Percentiles rank a stretch among this genome's conserved stretches.
Conservation (phyloP, 768 basidiomycete genomes). For the Psilocybe cyanescens region DNA sequence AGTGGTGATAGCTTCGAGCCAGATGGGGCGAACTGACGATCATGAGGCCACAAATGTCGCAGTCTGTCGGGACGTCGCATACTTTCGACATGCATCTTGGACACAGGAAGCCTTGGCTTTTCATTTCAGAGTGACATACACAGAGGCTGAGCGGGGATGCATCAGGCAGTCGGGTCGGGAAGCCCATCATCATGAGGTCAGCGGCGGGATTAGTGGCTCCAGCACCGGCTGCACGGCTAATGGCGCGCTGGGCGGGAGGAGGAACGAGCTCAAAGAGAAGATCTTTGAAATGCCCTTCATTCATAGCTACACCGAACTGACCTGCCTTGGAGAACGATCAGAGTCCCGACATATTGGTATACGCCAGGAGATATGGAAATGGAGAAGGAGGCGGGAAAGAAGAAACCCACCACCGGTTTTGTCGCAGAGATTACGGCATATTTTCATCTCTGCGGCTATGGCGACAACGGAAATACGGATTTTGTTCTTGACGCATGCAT, state of each 20-base stretch:
- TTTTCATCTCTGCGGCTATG: constrained; percentile 97
- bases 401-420: constrained; percentile 83
- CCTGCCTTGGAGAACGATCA: constrained; percentile 42
- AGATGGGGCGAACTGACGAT: constrained; percentile 98
- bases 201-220: constrained; percentile 61
- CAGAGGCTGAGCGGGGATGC: constrained; percentile 84
- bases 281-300: constrained; percentile 97
- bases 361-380: neutral
- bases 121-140: constrained; percentile 91
- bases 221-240: constrained; percentile 48
- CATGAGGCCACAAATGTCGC: constrained; percentile 96
- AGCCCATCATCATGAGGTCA: constrained; percentile 99
- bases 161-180: constrained; percentile 90
- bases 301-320: constrained; percentile 95
- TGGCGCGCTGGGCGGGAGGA: constrained; percentile 81
- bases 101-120: constrained; percentile 92
- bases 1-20: constrained; percentile 92
- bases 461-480: constrained; percentile 94
- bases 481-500: constrained; percentile 79
- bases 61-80: constrained; percentile 98
- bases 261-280: constrained; percentile 94
- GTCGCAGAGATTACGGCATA: constrained; percentile 89
- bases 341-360: neutral
- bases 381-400: constrained; percentile 11
- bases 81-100: constrained; percentile 92